Base-by-base conservation (phyloP, 768 basidiomycete genomes). In the Tubosaeta sp. region DNA sequence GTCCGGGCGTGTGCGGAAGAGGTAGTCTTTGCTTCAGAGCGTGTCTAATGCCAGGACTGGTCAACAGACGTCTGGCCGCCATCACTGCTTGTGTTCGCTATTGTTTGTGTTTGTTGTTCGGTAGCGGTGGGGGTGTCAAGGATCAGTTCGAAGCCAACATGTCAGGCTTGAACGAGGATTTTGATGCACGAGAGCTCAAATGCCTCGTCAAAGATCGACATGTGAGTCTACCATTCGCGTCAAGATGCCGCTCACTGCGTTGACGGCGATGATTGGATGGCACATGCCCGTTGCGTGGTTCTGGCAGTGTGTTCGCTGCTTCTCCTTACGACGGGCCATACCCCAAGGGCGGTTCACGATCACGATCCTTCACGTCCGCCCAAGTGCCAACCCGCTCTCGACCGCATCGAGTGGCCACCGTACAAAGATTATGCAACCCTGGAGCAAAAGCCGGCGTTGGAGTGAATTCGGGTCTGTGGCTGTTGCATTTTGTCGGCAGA, bases 251-350 rank as follows among this genome's bases (percentile, higher is more conserved):
- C 49, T 45, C 25, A 19, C 4, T 34, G n/a, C 9, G 6, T 41
- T 37, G 46, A 2, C 14, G 91, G 89, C 56, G 94, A 97, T 59
- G 95, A 97, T 69, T 98, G 97, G 97, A 91, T 87, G 66, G 97
- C 97, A 75, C 97, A 95, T 73, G 98, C 97, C 34, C 95, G 98
- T 69, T 98, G 98, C 73, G 65, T 99, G 97, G 97, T 99, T 99
- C 86, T 99, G 97, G 97, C 93, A 97, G 74, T 94, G 91, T 63
- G 91, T 99, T 42, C 88, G 91, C 90, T 95, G 29, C 72, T 97
- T 46, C 74, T 98, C 50, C 95, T 99, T 67, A 92, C 95, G 6
- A 97, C 95, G 19, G 95, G 95, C 14, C 95, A 99, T 65, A 90
- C 94, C 19, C 88, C 88, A 22, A 93, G 95, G 68, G n/a, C n/a